Evolutionary conservation across 192 early-diverging fungal species (phyloP).

Genomic region (Coemansia nantahalensis): DNA sequence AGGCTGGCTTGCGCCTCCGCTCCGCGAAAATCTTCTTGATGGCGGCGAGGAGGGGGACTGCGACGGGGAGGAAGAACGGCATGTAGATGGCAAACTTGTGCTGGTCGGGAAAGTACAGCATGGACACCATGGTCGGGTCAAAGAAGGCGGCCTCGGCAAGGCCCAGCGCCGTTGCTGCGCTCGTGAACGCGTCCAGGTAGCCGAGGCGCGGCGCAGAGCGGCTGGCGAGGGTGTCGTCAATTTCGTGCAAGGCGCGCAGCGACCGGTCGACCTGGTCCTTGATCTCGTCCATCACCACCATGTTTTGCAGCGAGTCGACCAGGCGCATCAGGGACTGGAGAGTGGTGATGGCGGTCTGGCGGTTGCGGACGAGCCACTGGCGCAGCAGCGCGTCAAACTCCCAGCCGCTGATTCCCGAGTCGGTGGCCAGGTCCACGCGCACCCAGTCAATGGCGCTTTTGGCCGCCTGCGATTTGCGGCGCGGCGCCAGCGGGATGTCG

Average conservation of each 20-base stretch:
- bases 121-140: slow-evolving; percentile 96
- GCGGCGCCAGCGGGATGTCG: slow-evolving; percentile 11
- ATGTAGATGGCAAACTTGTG: slow-evolving; percentile 98
- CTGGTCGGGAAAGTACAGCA: slow-evolving; percentile 98
- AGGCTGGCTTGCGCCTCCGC: not conserved
- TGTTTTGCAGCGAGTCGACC: slow-evolving; percentile 77
- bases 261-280: slow-evolving; percentile 60
- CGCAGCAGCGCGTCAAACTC: slow-evolving; percentile 79
- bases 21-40: slow-evolving; percentile 19
- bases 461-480: not conserved
- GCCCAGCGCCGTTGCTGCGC: slow-evolving; percentile 63
- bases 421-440: slow-evolving; percentile 40
- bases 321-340: slow-evolving; percentile 78
- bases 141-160: slow-evolving; percentile 90
- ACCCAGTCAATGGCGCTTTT: slow-evolving; percentile 13
- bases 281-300: slow-evolving; percentile 92
- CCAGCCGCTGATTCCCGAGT: slow-evolving; percentile 72
- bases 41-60: slow-evolving; percentile 66
- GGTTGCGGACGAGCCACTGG: slow-evolving; percentile 66
- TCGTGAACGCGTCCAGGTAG: slow-evolving; percentile 53
- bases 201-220: not conserved
- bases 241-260: slow-evolving; percentile 30
- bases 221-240: slow-evolving; percentile 28
- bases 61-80: slow-evolving; percentile 90
- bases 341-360: slow-evolving; percentile 70